Evolutionary conservation across 768 basidiomycete genomes (phyloP), one percentile per base, ranked within the genome.

Genomic region (Trametes maxima): DNA sequence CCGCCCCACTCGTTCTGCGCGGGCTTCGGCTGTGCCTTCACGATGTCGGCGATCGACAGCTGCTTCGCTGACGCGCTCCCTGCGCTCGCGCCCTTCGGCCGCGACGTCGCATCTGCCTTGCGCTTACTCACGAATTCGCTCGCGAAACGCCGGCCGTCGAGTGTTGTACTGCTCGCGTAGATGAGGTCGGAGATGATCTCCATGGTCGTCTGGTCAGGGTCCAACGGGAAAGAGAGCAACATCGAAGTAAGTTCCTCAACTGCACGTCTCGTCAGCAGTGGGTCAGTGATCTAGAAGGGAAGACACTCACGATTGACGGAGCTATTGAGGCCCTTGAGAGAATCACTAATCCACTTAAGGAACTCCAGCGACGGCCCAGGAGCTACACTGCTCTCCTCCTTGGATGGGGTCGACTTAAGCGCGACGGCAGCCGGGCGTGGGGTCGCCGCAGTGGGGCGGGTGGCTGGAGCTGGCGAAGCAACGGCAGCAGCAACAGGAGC

Each of bases 241-340:
- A 98, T 96, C 47, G 91, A 88, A 70, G 94, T 88, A 71, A 98
- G 95, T 67, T 98, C 97, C 72, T 98, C 97, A 54, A 96, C 95
- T 97, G 68, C 4, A 53, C 40, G 36, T 8, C 28, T 36, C 22
- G 22, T 57, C 10, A 47, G 58, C 60, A 61, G 51, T 43, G 6
- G 36, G 16, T 21, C n/a, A 14, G 14, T n/a, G 35, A 36, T 54
- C 13, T 24, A 28, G 39, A 22, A 28, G 28, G 33, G 21, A 70
- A 82, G 57, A 8, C 11, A 62, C 67, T 22, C 69, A 92, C 91
- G 82, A 68, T 91, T 90, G 50, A 91, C 89, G 19, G 82, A 77
- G 71, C 75, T 80, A 73, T 90, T 88, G 54, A 89, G 73, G 19
- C 89, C 90, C 70, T 92, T 94, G 55, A 99, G 75, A 2, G 92